Evolutionary conservation across 495 filamentous ascomycete genomes (phyloP), one percentile per base, ranked within the genome.

Genomic region (Penicillium egyptiacum): DNA sequence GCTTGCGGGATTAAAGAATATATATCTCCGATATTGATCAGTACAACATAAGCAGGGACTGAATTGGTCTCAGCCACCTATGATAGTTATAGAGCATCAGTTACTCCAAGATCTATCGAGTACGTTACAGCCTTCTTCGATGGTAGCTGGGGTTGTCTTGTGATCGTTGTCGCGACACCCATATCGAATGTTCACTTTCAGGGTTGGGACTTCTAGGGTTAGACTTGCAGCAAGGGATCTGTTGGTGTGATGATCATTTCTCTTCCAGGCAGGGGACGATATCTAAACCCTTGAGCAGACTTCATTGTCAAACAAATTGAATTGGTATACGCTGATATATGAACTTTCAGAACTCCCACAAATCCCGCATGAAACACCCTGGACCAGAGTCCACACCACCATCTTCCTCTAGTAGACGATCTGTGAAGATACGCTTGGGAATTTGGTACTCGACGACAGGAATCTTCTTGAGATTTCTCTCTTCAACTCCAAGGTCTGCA

Each of bases 401-500:
- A 65, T 78, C 76, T 51, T 79, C 73, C 40, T 71, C 68, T 60
- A 79, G 45, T 58, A 73, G 43, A 2, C 76, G 71, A 61, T 78
- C 71, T 3, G 77, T 80, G 60, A 96, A 93, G 25, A 98, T 89
- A 58, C 80, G 83, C 75, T 95, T 95, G 22, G 95, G 92, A 47
- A 99, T 96, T 76, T 92, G 88, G 71, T 84, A 96, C 71, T 98
- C 94, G 59, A 97, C 85, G 31, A 91, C 92, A 4, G 92, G 92
- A 30, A 83, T 71, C 70, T 93, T 94, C 76, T 87, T 95, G 50
- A 96, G 71, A 42, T 88, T 84, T 71, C 90, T 93, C 37, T 82
- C 78, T 26, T 73, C 77, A 1, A 61, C 59, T 0, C 75, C 77
- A 37, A 96, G 79, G 68, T 98, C 94, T 4, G 86, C 84, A 50